Evolutionary conservation across 176 grass and related monocot genomes (phyloP), one percentile per base, ranked within the genome.

Genomic region (Miscanthus lutarioriparius): DNA sequence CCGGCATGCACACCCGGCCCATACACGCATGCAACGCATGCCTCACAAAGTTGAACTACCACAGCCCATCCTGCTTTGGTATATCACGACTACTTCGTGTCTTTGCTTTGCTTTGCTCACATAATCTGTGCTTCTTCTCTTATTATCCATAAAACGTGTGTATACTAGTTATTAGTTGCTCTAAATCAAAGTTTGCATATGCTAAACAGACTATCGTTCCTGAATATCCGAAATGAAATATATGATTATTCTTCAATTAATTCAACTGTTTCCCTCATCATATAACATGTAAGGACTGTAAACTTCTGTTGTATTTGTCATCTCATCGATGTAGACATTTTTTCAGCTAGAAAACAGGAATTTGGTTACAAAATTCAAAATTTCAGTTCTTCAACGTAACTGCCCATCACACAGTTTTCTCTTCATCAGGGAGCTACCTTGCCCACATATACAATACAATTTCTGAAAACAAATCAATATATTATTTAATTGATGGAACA

Each of bases 21-120:
- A 68, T 32, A 62, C 15, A 47, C 1, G 43, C 68, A 82, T 69
- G 75, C 61, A 85, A 48, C 26, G 28, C 87, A 58, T 74, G 75
- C 82, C 70, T 71, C 69, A n/a, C 72, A 9, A 4, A 51, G 44
- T 20, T 74, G 69, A 80, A 75, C 67, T 51, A 84, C 67, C 75
- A 76, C 45, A 73, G 64, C 38, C 82, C 76, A 87, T 77, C 74
- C 54, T 65, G n/a, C 58, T 79, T 64, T 53, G 56, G 44, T 80
- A 70, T 38, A 59, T 85, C 87, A 89, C 48, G 76, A 79, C 70
- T 85, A 81, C 8, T 81, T 85, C 87, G 75, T 85, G 87, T 44
- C 77, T 19, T 69, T 53, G 54, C 54, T 23, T 68, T 49, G 48
- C 48, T 56, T 56, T 56, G 70, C n/a, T 83, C 87, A 84, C 81